phyloP scores from a whole-genome alignment of 305 asterid species.

The Solanum hybrid region DNA sequence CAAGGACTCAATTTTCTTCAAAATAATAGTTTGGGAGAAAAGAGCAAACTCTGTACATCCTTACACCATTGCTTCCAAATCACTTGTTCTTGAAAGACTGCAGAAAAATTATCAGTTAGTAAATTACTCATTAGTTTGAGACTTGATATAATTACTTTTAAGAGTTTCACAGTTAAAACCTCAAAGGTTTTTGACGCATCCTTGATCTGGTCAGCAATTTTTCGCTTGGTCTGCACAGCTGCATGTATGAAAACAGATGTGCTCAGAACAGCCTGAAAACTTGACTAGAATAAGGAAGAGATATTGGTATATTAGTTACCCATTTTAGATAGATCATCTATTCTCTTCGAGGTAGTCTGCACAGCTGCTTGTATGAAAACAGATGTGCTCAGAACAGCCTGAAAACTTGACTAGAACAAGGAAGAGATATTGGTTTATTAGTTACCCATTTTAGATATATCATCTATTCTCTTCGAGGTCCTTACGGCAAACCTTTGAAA shows the following conservation, averaged over 20 bases:
- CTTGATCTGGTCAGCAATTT: conserved; percentile 55
- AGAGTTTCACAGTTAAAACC: conserved; percentile 15
- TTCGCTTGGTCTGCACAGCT: conserved; percentile 57
- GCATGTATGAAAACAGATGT: conserved; percentile 12
- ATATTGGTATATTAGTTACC: conserved; percentile 20
- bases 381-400: not conserved
- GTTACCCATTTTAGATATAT: conserved; percentile 36
- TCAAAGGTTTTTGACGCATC: conserved; percentile 38
- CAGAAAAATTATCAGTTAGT: not conserved
- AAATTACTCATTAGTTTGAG: not conserved
- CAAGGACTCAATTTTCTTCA: not conserved
- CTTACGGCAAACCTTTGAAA: conserved; percentile 86
- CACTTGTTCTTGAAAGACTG: conserved; percentile 1
- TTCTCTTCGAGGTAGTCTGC: conserved; percentile 8
- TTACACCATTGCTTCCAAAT: not conserved
- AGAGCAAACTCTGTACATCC: not conserved
- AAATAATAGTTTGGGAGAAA: not conserved
- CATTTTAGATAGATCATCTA: conserved; percentile 30
- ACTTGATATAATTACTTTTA: not conserved
- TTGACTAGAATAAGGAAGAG: not conserved
- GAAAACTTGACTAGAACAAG: not conserved
- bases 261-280: not conserved
- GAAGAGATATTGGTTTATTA: not conserved
- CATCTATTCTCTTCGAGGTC: conserved; percentile 53
- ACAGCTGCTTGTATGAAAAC: conserved; percentile 38